Percentiles rank a stretch among this genome's conserved stretches.
Evolutionary conservation across 2,329 filamentous ascomycete species (phyloP).

Genomic region (Fusarium begoniae): DNA sequence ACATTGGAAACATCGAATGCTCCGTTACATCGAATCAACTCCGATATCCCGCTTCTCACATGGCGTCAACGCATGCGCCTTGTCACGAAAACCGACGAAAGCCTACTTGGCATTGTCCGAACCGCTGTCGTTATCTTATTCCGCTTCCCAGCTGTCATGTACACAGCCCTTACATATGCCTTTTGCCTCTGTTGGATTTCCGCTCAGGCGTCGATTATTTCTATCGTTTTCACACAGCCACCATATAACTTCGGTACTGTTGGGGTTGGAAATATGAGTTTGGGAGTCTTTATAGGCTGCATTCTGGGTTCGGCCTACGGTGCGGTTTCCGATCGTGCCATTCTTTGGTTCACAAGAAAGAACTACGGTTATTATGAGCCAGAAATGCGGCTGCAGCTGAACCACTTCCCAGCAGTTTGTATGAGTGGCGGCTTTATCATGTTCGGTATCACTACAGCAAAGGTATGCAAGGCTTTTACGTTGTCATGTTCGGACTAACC

Average conservation of each 20-base stretch:
- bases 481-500: neutral
- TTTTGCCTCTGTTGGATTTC: constrained; percentile 49
- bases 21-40: neutral
- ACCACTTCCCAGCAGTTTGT: constrained; percentile 41
- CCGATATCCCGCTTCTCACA: constrained; percentile 4
- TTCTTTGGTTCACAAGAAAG: constrained; percentile 47
- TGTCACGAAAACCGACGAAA: constrained; percentile 27
- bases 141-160: constrained; percentile 49
- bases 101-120: constrained; percentile 2
- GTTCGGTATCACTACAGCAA: constrained; percentile 47
- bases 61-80: constrained; percentile 12
- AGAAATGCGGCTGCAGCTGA: constrained; percentile 51
- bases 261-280: constrained; percentile 35
- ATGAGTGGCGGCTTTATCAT: constrained; percentile 48
- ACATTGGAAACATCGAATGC: neutral
- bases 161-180: constrained; percentile 49
- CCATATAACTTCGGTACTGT: neutral
- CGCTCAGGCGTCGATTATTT: constrained; percentile 29
- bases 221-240: neutral
- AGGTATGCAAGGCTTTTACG: constrained; percentile 32
- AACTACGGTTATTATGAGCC: constrained; percentile 54
- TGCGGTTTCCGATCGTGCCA: constrained; percentile 47
- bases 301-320: constrained; percentile 50
- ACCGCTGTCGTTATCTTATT: constrained; percentile 4
- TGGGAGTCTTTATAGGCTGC: constrained; percentile 47